Percentiles rank a stretch among this genome's conserved stretches.
Conservation (phyloP, 2,329 filamentous ascomycete genomes). For the Neurospora crassa region DNA sequence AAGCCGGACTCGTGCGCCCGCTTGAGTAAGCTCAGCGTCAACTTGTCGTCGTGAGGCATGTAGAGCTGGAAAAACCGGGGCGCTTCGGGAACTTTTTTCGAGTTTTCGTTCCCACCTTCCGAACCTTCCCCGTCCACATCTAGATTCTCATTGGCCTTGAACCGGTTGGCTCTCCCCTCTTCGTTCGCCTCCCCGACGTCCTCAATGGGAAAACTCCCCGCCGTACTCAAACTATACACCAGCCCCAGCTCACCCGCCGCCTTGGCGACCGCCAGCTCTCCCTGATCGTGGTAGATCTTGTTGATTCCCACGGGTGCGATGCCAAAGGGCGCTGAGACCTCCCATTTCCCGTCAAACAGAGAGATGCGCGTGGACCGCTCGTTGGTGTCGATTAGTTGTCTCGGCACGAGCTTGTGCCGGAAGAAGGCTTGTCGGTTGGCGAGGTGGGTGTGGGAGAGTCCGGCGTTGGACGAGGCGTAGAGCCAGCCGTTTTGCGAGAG, state of each 20-base stretch:
- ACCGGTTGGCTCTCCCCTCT: neutral
- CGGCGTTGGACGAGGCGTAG: constrained; percentile 48
- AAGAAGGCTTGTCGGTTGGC: constrained; percentile 56
- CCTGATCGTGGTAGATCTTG: neutral
- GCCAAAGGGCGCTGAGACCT: neutral
- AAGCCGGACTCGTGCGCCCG: constrained; percentile 54
- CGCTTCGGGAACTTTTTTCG: constrained; percentile 18
- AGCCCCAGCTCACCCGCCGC: neutral
- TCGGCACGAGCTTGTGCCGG: constrained; percentile 51
- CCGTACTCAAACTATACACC: neutral
- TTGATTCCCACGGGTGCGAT: neutral
- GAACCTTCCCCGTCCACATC: neutral
- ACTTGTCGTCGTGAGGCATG: constrained; percentile 57
- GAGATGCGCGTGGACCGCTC: neutral
- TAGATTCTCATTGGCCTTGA: neutral
- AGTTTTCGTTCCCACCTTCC: neutral
- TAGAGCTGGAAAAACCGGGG: constrained; percentile 67
- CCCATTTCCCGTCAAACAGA: neutral
- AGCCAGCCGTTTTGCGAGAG: constrained; percentile 49
- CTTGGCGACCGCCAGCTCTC: neutral
- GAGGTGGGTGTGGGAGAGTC: constrained; percentile 39
- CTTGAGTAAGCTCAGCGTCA: constrained; percentile 53
- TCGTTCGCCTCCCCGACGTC: neutral
- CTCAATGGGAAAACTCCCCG: neutral
- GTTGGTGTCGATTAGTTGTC: constrained; percentile 43